These are phyloP conservation scores for Aspergillus brunneoviolaceus DNA, from an alignment of 2,329 filamentous ascomycete genomes.

Conservation along the genomic window DNA sequence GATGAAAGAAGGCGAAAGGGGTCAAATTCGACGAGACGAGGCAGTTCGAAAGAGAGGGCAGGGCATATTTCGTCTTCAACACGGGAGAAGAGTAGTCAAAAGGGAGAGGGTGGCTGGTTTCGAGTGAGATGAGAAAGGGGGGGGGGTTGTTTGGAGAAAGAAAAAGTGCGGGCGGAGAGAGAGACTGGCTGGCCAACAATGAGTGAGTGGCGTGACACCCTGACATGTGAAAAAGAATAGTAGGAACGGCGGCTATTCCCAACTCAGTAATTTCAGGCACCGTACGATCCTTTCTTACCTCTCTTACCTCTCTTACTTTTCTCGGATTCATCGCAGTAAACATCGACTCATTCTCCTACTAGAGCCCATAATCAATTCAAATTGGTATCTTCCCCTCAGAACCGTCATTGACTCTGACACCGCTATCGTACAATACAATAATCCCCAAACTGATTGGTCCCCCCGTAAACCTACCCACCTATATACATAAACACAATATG, in stretches of 20 bases:
- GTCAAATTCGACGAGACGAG: slow-evolving; percentile 13
- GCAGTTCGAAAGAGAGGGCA: slow-evolving; percentile 16
- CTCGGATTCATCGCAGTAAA: neutral
- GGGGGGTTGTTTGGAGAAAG: neutral
- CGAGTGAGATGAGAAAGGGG: slow-evolving; percentile 6
- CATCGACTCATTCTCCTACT: neutral
- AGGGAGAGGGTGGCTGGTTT: neutral
- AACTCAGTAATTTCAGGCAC: slow-evolving; percentile 6
- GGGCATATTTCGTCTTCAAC: slow-evolving; percentile 22
- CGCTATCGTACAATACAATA: too few relatives aligned
- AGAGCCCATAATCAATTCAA: too few relatives aligned
- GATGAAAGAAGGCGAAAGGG: slow-evolving; percentile 11
- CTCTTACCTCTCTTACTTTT: neutral
- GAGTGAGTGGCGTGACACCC: slow-evolving; percentile 26
- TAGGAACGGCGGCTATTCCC: neutral
- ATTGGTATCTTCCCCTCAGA: too few relatives aligned
- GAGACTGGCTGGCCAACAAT: neutral
- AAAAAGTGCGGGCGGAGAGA: neutral
- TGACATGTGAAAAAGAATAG: slow-evolving; percentile 30
- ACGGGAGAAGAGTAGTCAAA: neutral
- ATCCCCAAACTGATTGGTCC: too few relatives aligned
- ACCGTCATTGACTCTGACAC: too few relatives aligned
- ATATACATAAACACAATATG: too few relatives aligned
- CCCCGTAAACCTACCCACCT: too few relatives aligned
- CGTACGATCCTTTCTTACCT: slow-evolving; percentile 8